Evolutionary conservation across 2,329 filamentous ascomycete species (phyloP).

Genomic region (Verticillium nubilum): DNA sequence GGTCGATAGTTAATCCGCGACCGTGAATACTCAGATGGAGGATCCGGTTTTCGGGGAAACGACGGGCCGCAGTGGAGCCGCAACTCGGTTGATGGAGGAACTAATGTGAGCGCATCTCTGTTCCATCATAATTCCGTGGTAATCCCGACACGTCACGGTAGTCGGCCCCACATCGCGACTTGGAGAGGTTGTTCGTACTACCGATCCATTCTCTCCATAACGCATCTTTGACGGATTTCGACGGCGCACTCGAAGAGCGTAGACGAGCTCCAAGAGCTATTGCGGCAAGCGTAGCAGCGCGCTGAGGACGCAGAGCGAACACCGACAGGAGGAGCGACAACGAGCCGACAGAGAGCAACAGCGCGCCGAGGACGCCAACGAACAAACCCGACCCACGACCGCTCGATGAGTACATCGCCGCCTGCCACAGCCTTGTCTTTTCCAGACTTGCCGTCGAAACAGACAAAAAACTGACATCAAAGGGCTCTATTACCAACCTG

Average conservation of each 20-base stretch:
- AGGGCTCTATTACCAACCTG: slow-evolving; percentile 21
- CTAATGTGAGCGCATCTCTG: no score
- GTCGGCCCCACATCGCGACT: no score
- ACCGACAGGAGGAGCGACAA: slow-evolving; percentile 2
- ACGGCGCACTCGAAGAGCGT: background rate
- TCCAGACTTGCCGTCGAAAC: slow-evolving; percentile 18
- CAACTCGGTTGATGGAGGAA: no score
- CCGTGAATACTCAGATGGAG: no score
- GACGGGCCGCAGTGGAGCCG: no score
- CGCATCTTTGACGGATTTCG: no score
- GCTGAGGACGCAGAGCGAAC: background rate
- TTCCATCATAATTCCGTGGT: no score
- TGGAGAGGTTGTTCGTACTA: no score
- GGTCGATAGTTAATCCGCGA: no score
- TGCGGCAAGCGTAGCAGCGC: background rate
- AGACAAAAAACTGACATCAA: slow-evolving; percentile 17
- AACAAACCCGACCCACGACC: slow-evolving; percentile 18
- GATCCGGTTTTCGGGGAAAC: no score
- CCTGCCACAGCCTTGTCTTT: slow-evolving; percentile 20
- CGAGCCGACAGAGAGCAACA: slow-evolving; percentile 7
- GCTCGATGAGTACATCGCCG: slow-evolving; percentile 23
- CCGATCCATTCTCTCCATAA: no score
- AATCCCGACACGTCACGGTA: no score
- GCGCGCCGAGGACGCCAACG: slow-evolving; percentile 14
- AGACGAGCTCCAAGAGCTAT: background rate